Percentiles rank a stretch among this genome's conserved stretches.
Conservation (phyloP, 345 rosid genomes). For the Populus euphratica region DNA sequence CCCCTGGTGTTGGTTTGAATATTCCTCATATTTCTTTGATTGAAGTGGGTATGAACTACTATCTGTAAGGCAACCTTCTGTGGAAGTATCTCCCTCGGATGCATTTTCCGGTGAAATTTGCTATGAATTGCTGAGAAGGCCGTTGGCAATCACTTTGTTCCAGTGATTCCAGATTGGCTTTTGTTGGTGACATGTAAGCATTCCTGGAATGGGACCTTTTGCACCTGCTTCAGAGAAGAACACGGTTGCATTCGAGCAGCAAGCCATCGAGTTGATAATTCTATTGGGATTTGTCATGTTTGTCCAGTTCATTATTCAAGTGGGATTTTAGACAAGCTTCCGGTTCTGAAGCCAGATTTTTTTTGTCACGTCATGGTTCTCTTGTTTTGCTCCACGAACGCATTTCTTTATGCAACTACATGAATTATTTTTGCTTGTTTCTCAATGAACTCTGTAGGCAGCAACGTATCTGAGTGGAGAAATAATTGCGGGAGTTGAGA, state of each 20-base stretch:
- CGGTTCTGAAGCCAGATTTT: no score
- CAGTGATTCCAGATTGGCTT: neutral
- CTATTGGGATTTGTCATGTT: neutral
- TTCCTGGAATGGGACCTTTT: no score
- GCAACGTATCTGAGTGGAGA: no score
- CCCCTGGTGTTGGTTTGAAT: conserved; percentile 68
- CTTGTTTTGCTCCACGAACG: no score
- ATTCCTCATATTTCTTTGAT: conserved; percentile 85
- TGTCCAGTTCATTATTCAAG: neutral
- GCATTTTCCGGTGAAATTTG: neutral
- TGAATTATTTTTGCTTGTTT: no score
- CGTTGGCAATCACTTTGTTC: neutral
- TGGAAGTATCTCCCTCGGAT: neutral
- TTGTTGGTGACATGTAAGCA: neutral
- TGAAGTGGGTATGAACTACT: conserved; percentile 92
- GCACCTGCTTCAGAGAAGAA: no score
- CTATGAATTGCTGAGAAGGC: neutral
- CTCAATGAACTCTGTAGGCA: no score
- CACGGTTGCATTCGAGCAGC: neutral
- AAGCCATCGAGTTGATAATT: neutral
- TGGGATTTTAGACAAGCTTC: neutral
- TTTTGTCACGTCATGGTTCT: no score
- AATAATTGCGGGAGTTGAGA: no score
- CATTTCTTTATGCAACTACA: no score
- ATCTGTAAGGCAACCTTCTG: conserved; percentile 28